Evolutionary conservation across 2,329 filamentous ascomycete genomes (phyloP).

Genomic region (Colletotrichum sp.): DNA sequence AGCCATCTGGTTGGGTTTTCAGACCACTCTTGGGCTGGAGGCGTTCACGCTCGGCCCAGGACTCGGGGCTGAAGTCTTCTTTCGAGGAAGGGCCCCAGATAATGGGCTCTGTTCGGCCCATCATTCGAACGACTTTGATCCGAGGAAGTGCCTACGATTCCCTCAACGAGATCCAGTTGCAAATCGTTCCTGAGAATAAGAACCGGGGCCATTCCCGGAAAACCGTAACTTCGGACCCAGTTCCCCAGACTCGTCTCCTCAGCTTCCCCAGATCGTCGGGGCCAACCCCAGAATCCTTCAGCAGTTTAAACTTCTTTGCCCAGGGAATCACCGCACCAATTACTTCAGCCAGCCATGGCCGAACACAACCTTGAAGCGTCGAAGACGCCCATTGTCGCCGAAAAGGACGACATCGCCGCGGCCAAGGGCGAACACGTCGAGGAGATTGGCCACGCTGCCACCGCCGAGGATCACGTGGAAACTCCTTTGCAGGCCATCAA

Average conservation of each 20-base stretch:
- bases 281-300: neutral
- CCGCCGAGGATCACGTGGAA: neutral
- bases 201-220: slow-evolving; percentile 6
- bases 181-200: neutral
- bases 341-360: neutral
- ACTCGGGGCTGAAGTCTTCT: neutral
- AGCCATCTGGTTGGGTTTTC: neutral
- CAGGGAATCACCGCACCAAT: neutral
- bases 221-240: neutral
- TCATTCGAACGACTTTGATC: slow-evolving; percentile 1
- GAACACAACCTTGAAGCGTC: slow-evolving; percentile 6
- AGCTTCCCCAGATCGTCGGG: slow-evolving; percentile 5
- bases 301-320: neutral
- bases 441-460: slow-evolving; percentile 1
- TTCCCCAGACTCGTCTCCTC: slow-evolving; percentile 1
- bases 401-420: slow-evolving; percentile 13
- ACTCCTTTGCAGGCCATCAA: slow-evolving; percentile 26
- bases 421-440: slow-evolving; percentile 15
- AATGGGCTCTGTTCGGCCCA: neutral
- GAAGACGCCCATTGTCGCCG: neutral
- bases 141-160: slow-evolving; percentile 10
- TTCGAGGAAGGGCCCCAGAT: neutral
- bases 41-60: neutral
- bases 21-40: neutral
- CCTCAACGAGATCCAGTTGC: neutral